phyloP scores from a whole-genome alignment of 768 basidiomycete genomes.

The Tulasnella sp. region DNA sequence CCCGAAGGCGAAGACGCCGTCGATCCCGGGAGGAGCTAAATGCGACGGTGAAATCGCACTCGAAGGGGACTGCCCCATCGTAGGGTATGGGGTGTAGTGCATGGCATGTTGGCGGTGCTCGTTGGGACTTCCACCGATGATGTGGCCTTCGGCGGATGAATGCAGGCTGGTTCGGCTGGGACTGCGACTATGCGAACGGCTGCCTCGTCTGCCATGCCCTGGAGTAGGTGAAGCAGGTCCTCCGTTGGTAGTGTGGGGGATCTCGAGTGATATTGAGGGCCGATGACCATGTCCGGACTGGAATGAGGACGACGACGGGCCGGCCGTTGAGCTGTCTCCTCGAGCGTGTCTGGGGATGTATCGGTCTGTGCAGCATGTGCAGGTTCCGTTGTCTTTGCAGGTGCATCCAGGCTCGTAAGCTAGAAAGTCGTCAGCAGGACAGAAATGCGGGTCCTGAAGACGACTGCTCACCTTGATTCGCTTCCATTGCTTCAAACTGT shows the following conservation, averaged over 20 bases:
- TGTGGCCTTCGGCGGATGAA: not conserved
- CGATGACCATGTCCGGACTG: not conserved
- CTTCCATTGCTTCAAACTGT: not conserved
- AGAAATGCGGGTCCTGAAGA: not conserved
- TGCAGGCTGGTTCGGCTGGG: not conserved
- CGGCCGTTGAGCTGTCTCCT: too few relatives aligned
- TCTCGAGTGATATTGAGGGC: not conserved
- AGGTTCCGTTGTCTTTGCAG: too few relatives aligned
- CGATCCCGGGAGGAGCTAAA: not conserved
- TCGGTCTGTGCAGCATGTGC: too few relatives aligned
- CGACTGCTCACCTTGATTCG: not conserved
- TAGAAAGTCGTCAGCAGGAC: not conserved
- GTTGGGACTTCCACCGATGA: not conserved
- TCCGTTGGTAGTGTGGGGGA: not conserved
- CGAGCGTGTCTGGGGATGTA: too few relatives aligned
- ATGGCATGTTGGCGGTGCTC: not conserved
- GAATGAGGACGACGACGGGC: not conserved
- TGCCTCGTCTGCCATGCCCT: not conserved
- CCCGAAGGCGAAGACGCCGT: not conserved
- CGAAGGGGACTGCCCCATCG: too few relatives aligned
- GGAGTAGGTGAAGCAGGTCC: not conserved
- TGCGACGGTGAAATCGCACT: not conserved
- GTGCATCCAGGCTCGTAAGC: not conserved
- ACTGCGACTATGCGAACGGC: not conserved
- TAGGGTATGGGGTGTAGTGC: not conserved